Evolutionary conservation across 805 yeast species (phyloP).

Genomic region (Pichia scutulata): DNA sequence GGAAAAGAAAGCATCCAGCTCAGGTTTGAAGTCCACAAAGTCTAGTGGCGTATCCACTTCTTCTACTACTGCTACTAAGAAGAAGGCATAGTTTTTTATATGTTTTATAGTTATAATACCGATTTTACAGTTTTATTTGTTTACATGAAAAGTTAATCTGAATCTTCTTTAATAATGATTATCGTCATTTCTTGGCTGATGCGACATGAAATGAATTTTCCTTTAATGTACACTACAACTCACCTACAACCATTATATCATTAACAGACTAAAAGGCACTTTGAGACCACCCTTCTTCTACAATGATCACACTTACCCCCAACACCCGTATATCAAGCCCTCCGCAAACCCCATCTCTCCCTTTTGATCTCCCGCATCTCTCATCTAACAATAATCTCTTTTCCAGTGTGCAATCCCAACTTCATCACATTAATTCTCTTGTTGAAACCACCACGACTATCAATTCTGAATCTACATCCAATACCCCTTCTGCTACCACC

Average conservation of each 20-base stretch:
- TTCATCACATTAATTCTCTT: background rate
- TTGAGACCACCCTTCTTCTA: no score
- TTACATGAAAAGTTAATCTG: background rate
- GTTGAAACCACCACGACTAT: background rate
- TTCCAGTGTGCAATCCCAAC: background rate
- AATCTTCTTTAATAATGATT: background rate
- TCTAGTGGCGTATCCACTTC: slow-evolving; percentile 9
- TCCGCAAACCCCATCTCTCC: background rate
- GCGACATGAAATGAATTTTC: background rate
- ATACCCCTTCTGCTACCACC: background rate
- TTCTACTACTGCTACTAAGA: slow-evolving; percentile 2
- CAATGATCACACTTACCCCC: background rate
- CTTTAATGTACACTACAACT: background rate
- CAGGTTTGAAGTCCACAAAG: background rate
- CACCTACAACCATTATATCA: no score
- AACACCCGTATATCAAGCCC: background rate
- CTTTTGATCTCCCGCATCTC: background rate
- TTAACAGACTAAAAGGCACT: no score
- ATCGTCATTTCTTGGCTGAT: background rate
- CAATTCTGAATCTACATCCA: background rate
- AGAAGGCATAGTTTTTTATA: background rate
- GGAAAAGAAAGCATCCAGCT: background rate
- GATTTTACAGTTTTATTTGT: background rate
- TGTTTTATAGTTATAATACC: background rate
- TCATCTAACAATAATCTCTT: background rate